A percentile compares a stretch with the other conserved stretches of the same genome.
These are phyloP conservation scores for Noccaea caerulescens DNA, from an alignment of 345 rosid species.

Conservation along the genomic window DNA sequence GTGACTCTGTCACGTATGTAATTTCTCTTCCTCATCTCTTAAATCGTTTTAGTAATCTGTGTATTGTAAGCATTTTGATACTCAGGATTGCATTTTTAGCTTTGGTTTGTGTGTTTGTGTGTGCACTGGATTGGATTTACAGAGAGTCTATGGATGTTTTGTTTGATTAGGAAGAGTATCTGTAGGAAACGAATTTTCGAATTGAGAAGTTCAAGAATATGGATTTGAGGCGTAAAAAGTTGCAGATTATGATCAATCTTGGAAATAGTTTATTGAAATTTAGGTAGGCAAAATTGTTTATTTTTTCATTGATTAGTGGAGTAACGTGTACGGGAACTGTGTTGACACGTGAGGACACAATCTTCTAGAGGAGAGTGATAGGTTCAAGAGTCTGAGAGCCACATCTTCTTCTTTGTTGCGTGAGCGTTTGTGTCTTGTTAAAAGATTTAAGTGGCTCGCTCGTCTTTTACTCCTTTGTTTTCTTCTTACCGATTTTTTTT, in stretches of 20 bases:
- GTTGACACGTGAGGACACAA: conserved; percentile 33
- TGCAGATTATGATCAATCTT: conserved; percentile 3
- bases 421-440: conserved; percentile 34
- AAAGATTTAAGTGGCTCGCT: conserved; percentile 12
- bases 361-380: conserved; percentile 37
- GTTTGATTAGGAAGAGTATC: conserved; percentile 7
- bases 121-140: neutral
- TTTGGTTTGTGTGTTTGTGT: neutral
- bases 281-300: conserved; percentile 14
- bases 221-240: conserved; percentile 2
- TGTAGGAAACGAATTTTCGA: neutral
- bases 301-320: conserved; percentile 14
- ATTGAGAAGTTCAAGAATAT: neutral
- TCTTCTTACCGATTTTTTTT: neutral
- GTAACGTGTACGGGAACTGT: conserved; percentile 42
- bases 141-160: conserved; percentile 15
- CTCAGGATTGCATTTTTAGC: neutral
- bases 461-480: conserved; percentile 31
- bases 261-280: neutral
- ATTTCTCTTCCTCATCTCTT: conserved; percentile 1
- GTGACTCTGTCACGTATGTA: conserved; percentile 87
- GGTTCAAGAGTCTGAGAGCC: conserved; percentile 10
- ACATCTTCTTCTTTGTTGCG: conserved; percentile 33
- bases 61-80: neutral
- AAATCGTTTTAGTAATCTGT: neutral